Evolutionary conservation across 2,329 filamentous ascomycete species (phyloP), one percentile per base, ranked within the genome.

Genomic region (Diaporthe sp.): DNA sequence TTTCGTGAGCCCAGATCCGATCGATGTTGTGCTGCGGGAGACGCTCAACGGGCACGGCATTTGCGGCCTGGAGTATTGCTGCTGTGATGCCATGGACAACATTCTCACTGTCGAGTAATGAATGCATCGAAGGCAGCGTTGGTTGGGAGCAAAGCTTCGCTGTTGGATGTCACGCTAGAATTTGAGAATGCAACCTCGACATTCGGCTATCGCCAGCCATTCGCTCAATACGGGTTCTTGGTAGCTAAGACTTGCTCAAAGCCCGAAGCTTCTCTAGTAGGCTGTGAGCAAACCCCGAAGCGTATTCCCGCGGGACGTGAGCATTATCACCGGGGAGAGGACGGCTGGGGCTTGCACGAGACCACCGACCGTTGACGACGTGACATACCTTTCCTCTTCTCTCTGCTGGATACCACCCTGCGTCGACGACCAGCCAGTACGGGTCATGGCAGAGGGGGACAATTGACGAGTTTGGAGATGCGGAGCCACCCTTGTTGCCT

Each of bases 201-300:
- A 13, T 70, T 22, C 65, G 65, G 65, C 65, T 70, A 55, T 53
- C n/a, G 65, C n/a, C 65, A 70, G 65, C 65, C 65, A 70, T 55
- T n/a, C 51, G 49, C 65, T 55, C 49, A 25, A 28, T 34, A 42
- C 65, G 65, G 61, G 25, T 28, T 55, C 65, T 70, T 55, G 47
- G 65, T 39, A 28, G 65, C 65, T 22, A 55, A 39, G n/a, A 55
- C 49, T 31, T 53, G 5, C 49, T 15, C 65, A 70, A 70, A 70
- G 34, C 65, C 65, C 65, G 47, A 70, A 13, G 34, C 1, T 31
- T 70, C 49, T 70, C 37, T 39, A n/a, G 49, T 39, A n/a, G 49
- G 20, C 34, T 39, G 49, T 51, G 49, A 70, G 65, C 65, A 70
- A 68, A 70, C 49, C 65, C 65, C 65, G 65, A 70, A 42, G 49